Evolutionary conservation across 768 basidiomycete genomes (phyloP), one percentile per base, ranked within the genome.

Genomic region (Podaxis sp.): DNA sequence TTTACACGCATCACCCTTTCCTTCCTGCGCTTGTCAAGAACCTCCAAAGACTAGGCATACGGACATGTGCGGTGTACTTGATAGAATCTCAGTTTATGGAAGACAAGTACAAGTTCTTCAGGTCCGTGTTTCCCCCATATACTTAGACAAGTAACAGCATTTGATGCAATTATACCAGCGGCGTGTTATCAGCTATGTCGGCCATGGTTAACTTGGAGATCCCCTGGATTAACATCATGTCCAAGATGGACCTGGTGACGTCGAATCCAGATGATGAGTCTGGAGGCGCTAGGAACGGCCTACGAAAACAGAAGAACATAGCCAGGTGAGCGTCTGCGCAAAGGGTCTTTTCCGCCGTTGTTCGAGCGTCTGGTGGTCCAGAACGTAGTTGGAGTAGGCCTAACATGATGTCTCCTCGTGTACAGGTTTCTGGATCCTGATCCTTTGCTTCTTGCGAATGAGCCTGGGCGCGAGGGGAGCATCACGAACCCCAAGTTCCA

Each of bases 51-150:
- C 81, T 96, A 73, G 89, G 91, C 51, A 89, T 99, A 64, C 82
- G 96, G 62, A 87, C 87, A n/a, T 93, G 90, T 69, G 93, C 92
- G 3, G 87, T 87, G 33, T 99, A 99, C 73, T 85, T 99, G 46
- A 87, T 99, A 65, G 97, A 99, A 72, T 95, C 93, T 0, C 97
- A 99, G 69, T 99, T 99, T 77, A 99, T 99, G 95, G 97, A 99
- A 76, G 97, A 99, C 75, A 90, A 91, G 66, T 92, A 95, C 75
- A 99, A 99, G 71, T 99, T 97, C 77, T 99, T 99, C 76, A 91
- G 91, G 92, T 89, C 54, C 37, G 68, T 38, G 13, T 40, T 48
- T 22, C 46, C 37, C 28, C 37, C 8, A 24, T 20, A 37, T 58
- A 22, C 22, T 49, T 56, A 17, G 24, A 12, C 6, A 6, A 20